Evolutionary conservation across 2,329 filamentous ascomycete genomes (phyloP).

Genomic region (Tolypocladium pustulatum): DNA sequence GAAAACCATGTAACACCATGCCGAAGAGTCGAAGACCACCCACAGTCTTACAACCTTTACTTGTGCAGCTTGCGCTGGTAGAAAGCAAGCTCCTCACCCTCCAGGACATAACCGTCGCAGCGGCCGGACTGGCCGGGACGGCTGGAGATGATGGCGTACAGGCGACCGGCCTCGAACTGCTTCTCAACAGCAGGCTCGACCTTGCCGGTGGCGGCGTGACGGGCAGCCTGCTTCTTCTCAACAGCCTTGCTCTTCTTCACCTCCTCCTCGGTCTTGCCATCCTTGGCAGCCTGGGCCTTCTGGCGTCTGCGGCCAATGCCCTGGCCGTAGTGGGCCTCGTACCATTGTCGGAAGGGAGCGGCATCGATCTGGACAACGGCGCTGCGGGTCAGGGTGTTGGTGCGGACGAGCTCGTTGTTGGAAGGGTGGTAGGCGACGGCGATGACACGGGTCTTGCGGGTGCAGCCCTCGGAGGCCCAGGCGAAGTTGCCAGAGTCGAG

Average conservation of each 20-base stretch:
- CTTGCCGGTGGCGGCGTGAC: constrained; percentile 78
- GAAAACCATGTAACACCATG: constrained; percentile 28
- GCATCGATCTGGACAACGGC: constrained; percentile 99
- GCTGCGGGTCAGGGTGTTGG: constrained; percentile 98
- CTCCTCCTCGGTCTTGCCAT: constrained; percentile 55
- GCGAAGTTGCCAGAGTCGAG: constrained; percentile 99
- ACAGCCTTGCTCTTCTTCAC: constrained; percentile 92
- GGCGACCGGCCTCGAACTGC: constrained; percentile 98
- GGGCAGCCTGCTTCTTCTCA: constrained; percentile 90
- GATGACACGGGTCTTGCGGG: constrained; percentile 99
- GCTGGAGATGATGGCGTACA: constrained; percentile 87
- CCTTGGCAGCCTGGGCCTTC: constrained; percentile 55
- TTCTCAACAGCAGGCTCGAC: constrained; percentile 87
- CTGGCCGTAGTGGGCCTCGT: constrained; percentile 98
- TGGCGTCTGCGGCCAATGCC: constrained; percentile 82
- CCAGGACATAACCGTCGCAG: constrained; percentile 93
- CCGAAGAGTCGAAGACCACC: constrained; percentile 15
- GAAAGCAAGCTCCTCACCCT: constrained; percentile 99
- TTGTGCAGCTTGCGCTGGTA: constrained; percentile 99
- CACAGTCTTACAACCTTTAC: constrained; percentile 43
- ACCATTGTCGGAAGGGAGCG: constrained; percentile 99
- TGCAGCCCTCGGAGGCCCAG: constrained; percentile 95
- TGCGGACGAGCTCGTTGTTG: constrained; percentile 99
- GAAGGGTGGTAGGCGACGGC: constrained; percentile 97
- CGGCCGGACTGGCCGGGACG: constrained; percentile 95